phyloP scores from a whole-genome alignment of 345 rosid genomes.

The Salix arbutifolia region DNA sequence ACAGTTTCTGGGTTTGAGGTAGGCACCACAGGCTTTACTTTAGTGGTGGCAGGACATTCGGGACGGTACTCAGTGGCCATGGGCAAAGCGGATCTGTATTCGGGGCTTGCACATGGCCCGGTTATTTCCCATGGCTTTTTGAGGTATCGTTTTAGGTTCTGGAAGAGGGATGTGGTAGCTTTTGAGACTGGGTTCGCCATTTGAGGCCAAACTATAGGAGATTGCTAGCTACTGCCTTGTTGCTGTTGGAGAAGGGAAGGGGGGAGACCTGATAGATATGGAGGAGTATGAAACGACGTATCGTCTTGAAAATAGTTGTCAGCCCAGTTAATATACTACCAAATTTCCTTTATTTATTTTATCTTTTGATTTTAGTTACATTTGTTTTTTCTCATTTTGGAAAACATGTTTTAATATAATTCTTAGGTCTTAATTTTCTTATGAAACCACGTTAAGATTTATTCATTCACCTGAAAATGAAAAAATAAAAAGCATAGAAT shows the following conservation, averaged over 20 bases:
- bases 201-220: neutral
- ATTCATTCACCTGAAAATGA: no score
- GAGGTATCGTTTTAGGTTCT: constrained; percentile 59
- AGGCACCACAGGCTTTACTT: constrained; percentile 56
- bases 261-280: neutral
- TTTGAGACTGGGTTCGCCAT: constrained; percentile 64
- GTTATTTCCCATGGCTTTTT: constrained; percentile 97
- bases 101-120: constrained; percentile 88
- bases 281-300: neutral
- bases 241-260: neutral
- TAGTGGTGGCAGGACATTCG: constrained; percentile 67
- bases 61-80: constrained; percentile 66
- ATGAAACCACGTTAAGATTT: no score
- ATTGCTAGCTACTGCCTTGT: neutral
- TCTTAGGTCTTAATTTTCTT: no score
- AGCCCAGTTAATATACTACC: neutral
- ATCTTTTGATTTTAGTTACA: no score
- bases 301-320: neutral
- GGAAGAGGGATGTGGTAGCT: constrained; percentile 48
- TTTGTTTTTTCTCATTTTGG: no score
- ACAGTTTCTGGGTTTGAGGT: constrained; percentile 78
- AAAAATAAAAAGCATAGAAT: no score
- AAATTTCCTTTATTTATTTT: no score
- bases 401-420: no score
- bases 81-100: constrained; percentile 56